Evolutionary conservation across 257 asterid genomes (phyloP), one percentile per base, ranked within the genome.

Genomic region (Jacaranda mimosifolia): DNA sequence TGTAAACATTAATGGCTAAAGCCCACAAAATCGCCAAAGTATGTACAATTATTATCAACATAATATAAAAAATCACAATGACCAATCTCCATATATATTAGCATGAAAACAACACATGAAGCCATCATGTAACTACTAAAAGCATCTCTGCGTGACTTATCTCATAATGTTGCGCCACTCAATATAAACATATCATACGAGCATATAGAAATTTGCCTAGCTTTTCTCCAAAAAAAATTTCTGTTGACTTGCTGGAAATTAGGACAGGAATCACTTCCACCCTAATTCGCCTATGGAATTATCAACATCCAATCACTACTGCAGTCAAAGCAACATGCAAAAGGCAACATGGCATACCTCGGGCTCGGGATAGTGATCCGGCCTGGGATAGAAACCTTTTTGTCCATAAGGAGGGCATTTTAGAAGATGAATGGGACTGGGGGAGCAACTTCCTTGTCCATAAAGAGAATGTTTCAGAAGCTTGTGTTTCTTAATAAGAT

Each of bases 401-500:
- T 78, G 80, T 18, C 77, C 69, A 40, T 68, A 82, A 52, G 84
- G 68, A 83, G 73, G 81, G 77, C 11, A 68, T 53, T 78, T 84
- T 53, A 79, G 55, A 79, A 79, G 79, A 48, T 38, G 78, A 57
- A 66, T 46, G 15, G 79, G 72, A 68, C 69, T 65, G 40, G 80
- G 77, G 72, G 82, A 73, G 78, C 75, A 77, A 59, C 84, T 80
- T 56, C 72, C 80, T 75, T 80, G 90, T 21, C 84, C 77, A 51
- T 73, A 84, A 63, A 85, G 63, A 84, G 78, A 81, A 72, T 42
- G 80, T 59, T 83, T 87, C 72, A 77, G 70, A 80, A 86, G 80
- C 86, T 90, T 88, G 73, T 74, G 78, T 74, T 83, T 89, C 77
- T 80, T 84, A 52, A 79, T 63, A 79, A 79, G 84, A 76, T 56